Evolutionary conservation across 129 eudicot species (phyloP), one percentile per base, ranked within the genome.

Genomic region (Arctium lappa): DNA sequence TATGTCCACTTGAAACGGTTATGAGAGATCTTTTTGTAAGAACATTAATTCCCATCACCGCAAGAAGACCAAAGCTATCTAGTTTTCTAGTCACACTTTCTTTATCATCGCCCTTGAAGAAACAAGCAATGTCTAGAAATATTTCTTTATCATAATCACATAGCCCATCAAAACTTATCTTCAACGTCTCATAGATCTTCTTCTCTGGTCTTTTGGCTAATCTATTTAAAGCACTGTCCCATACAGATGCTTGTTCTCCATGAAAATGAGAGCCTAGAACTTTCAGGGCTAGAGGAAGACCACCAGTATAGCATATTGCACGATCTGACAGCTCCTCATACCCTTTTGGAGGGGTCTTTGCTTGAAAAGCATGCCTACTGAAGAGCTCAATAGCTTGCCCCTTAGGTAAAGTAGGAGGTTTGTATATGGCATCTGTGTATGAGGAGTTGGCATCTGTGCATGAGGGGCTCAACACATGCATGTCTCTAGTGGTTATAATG

Each of bases 81-180:
- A n/a, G n/a, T n/a, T n/a, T n/a, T 75, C 16, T 16, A 13, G 38
- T 34, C 34, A 68, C 75, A 30, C 1, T 0, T 65, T n/a, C 50
- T 48, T 42, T 11, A 34, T 6, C 5, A 32, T 30, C 0, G 9
- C 81, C 86, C 34, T 75, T 66, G 50, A 75, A 75, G 68, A 82
- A 75, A 44, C 80, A 82, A 11, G 86, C 86, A 82, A 75, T 76
- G 50, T 76, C 81, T 32, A 83, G 48, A 37, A 76, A 83, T 42
- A 83, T 83, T 9, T 83, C 0, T 22, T 22, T 22, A 0, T 22
- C 27, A 22, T 0, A 22, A 22, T 0, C 27, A 0, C 0, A 0
- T 22, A 22, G 27, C 27, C 27, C 27, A 22, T 83, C 81, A 82
- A 4, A 66, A 34, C 81, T 75, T 27, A 65, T 4, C 69, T 66